phyloP scores from a whole-genome alignment of 2,329 filamentous ascomycete genomes.

The Torrubiella hemipterigena region DNA sequence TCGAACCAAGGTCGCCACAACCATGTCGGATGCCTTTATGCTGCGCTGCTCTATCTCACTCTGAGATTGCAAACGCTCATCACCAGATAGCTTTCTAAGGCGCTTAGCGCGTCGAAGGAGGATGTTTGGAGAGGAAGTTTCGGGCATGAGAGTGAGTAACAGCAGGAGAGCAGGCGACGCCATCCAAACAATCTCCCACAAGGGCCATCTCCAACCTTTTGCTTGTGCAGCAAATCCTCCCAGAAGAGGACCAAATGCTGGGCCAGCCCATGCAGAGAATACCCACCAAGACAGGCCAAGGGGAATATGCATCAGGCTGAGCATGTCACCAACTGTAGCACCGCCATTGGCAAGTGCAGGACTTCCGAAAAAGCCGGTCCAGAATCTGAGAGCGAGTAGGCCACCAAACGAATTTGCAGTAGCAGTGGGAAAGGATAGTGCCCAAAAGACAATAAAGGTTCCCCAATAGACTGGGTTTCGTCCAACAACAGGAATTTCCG shows the following conservation, averaged over 20 bases:
- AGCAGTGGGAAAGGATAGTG: not conserved
- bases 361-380: conserved; percentile 1
- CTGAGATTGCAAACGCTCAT: conserved; percentile 8
- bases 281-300: conserved; percentile 2
- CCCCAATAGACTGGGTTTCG: conserved; percentile 1
- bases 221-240: conserved; percentile 50
- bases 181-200: conserved; percentile 37
- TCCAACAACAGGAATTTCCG: conserved; percentile 1
- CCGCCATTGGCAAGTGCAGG: conserved; percentile 1
- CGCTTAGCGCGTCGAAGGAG: conserved; percentile 9
- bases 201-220: conserved; percentile 44
- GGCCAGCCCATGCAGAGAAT: conserved; percentile 16
- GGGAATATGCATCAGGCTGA: conserved; percentile 1
- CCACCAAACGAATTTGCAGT: conserved; percentile 1
- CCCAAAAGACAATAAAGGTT: conserved; percentile 1
- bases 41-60: conserved; percentile 12
- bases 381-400: conserved; percentile 8
- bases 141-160: conserved; percentile 6
- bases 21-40: conserved; percentile 9
- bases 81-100: conserved; percentile 6
- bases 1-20: conserved; percentile 12
- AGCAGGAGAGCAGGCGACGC: conserved; percentile 20
- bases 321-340: conserved; percentile 1
- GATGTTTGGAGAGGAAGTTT: conserved; percentile 17
- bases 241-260: conserved; percentile 16